Base-by-base conservation (phyloP, 2,329 filamentous ascomycete species). In the Penicillium sp. region DNA sequence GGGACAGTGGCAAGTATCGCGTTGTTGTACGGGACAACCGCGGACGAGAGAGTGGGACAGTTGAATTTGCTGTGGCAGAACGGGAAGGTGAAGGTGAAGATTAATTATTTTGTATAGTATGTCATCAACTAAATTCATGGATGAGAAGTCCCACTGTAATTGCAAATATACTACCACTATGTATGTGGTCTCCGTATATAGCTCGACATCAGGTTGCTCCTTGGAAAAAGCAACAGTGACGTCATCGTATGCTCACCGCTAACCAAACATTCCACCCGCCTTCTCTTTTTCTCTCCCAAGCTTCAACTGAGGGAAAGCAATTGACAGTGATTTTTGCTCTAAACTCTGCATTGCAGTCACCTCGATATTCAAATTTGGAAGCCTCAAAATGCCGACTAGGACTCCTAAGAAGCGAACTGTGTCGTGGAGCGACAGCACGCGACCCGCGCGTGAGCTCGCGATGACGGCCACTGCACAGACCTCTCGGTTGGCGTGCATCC, bases 1-100 rank as follows among this genome's bases (percentile, higher is more conserved):
- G 94, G 69, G 79, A 92, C 33, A 87, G 90, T 13, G 92, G 92
- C 2, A 88, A 88, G 72, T 97, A 96, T 70, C 82, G 85, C 60
- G 82, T 93, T 60, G 73, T 76, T 41, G 78, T 79, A 60, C 70
- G 70, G 55, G 78, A 83, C 66, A 66, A 68, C 46, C 78, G 75
- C 60, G 82, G 81, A 16, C 73, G 73, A 34, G 73, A 79, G 62
- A 76, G 73, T 39, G 79, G 79, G 9, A 75, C 75, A 7, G 71
- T 81, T 40, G 79, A 80, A 50, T 80, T 83, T 55, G 73, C 76
- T 31, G 76, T 80, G 39, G 70, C 72, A 43, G 70, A 74, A 57
- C 65, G 63, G 10, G 68, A 76, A 55, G 68, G 69, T 10, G 65
- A 72, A n/a, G 68, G 68, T 11, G 65, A 72, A n/a, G 69, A 73